Percentiles rank a stretch among this genome's conserved stretches.
These are phyloP conservation scores for Fusarium sp. DNA, from an alignment of 2,329 filamentous ascomycete genomes.

Conservation along the genomic window DNA sequence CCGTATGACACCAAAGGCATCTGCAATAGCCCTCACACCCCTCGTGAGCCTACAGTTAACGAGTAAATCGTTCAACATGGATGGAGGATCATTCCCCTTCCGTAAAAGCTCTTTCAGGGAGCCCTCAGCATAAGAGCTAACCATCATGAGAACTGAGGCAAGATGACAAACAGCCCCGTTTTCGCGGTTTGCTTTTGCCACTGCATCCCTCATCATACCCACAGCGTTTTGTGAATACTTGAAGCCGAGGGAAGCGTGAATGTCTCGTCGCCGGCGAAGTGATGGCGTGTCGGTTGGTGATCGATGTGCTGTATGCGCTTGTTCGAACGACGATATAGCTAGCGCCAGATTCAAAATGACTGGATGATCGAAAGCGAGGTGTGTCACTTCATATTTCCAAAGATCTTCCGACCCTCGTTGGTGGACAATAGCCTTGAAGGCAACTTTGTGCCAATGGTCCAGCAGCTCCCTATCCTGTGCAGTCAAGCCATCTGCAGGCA, in stretches of 20 bases:
- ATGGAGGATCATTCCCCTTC: neutral
- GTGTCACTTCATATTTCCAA: constrained; percentile 6
- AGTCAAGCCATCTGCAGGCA: constrained; percentile 6
- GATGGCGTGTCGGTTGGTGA: neutral
- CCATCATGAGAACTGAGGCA: constrained; percentile 1
- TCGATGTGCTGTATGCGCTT: neutral
- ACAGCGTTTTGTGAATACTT: neutral
- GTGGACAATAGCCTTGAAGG: neutral
- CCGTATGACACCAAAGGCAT: constrained; percentile 5
- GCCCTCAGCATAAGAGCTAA: neutral
- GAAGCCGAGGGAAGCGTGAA: neutral
- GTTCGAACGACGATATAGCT: constrained; percentile 5
- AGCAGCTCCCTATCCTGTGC: constrained; percentile 2
- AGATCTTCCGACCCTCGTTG: constrained; percentile 8
- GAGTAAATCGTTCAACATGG: neutral
- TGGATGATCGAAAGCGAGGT: constrained; percentile 3
- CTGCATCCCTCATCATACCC: constrained; percentile 1
- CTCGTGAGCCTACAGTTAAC: neutral
- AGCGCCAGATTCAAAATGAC: constrained; percentile 4
- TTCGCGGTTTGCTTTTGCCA: neutral
- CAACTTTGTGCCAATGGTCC: constrained; percentile 3
- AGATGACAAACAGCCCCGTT: neutral
- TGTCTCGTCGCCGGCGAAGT: neutral
- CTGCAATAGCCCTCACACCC: neutral
- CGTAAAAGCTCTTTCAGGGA: neutral